Conservation (phyloP, 2,329 filamentous ascomycete species). For the Aspergillus fumigatiaffinis region DNA sequence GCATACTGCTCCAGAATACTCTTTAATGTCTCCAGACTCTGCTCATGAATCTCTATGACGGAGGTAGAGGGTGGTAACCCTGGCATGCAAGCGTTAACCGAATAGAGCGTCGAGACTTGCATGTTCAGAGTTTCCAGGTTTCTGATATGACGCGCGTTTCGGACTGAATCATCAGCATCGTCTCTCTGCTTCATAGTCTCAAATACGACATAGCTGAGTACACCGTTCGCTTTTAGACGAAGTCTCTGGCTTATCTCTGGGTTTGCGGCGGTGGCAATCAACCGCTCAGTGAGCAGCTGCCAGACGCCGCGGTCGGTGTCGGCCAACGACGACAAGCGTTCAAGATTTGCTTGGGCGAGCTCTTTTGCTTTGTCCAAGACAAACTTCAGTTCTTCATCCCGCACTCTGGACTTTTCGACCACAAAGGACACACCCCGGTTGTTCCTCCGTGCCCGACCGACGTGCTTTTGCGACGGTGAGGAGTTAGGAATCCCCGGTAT, state of each 20-base stretch:
- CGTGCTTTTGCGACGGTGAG: slow-evolving; percentile 20
- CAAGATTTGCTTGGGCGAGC: slow-evolving; percentile 68
- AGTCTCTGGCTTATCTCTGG: slow-evolving; percentile 35
- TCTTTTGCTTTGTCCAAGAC: slow-evolving; percentile 71
- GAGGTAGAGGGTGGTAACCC: slow-evolving; percentile 58
- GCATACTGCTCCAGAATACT: slow-evolving; percentile 83
- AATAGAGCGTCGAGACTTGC: slow-evolving; percentile 58
- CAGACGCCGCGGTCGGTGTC: slow-evolving; percentile 68
- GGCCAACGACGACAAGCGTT: slow-evolving; percentile 65
- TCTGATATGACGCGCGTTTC: slow-evolving; percentile 65
- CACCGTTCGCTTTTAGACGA: slow-evolving; percentile 56
- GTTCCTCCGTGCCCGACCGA: slow-evolving; percentile 32
- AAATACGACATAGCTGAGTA: slow-evolving; percentile 48
- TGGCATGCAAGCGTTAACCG: slow-evolving; percentile 49
- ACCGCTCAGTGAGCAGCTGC: slow-evolving; percentile 58
- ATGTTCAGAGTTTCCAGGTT: slow-evolving; percentile 64
- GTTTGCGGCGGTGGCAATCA: slow-evolving; percentile 46
- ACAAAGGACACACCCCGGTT: slow-evolving; percentile 40
- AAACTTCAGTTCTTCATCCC: slow-evolving; percentile 45
- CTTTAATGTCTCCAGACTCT: slow-evolving; percentile 74
- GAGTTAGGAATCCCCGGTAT: slow-evolving; percentile 46
- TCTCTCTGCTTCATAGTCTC: slow-evolving; percentile 41
- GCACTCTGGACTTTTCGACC: slow-evolving; percentile 38
- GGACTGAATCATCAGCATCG: slow-evolving; percentile 41
- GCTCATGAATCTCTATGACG: slow-evolving; percentile 75